These are phyloP conservation scores for Sphaerobolus stellatus DNA, from an alignment of 1,284 basidiomycete genomes.

Conservation along the genomic window DNA sequence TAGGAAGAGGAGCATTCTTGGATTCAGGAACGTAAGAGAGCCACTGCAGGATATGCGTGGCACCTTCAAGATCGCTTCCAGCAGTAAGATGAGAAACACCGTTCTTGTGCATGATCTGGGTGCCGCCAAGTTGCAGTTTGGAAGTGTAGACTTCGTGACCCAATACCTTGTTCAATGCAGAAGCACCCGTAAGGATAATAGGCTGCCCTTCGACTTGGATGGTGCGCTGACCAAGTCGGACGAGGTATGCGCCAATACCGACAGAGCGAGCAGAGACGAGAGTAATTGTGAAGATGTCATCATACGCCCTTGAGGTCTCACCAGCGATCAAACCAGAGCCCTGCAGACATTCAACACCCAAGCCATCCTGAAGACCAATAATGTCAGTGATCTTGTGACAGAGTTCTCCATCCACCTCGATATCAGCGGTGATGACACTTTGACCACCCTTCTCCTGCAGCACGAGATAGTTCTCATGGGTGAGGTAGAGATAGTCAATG, in stretches of 20 bases:
- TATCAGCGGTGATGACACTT: constrained; percentile 80
- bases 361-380: constrained; percentile 93
- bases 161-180: constrained; percentile 97
- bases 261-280: constrained; percentile 98
- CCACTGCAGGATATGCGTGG: constrained; percentile 92
- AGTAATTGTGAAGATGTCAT: constrained; percentile 99
- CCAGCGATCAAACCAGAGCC: constrained; percentile 99
- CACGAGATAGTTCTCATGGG: constrained; percentile 80
- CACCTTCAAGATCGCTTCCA: constrained; percentile 91
- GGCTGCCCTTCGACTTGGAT: constrained; percentile 99
- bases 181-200: constrained; percentile 97
- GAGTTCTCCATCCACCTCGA: constrained; percentile 82
- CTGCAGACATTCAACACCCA: constrained; percentile 96
- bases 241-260: constrained; percentile 98
- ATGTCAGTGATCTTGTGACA: constrained; percentile 96
- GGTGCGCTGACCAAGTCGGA: constrained; percentile 95
- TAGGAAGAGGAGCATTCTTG: constrained; percentile 76
- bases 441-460: constrained; percentile 78
- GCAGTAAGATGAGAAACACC: constrained; percentile 97
- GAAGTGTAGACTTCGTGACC: constrained; percentile 99
- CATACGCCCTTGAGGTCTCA: constrained; percentile 96
- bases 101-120: constrained; percentile 99
- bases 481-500: constrained; percentile 95
- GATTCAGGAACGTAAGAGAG: constrained; percentile 88
- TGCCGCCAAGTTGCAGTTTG: constrained; percentile 97